These are phyloP conservation scores for Thraustochytrium striatum DNA, from an alignment of 352 stramenopile species.

Conservation along the genomic window DNA sequence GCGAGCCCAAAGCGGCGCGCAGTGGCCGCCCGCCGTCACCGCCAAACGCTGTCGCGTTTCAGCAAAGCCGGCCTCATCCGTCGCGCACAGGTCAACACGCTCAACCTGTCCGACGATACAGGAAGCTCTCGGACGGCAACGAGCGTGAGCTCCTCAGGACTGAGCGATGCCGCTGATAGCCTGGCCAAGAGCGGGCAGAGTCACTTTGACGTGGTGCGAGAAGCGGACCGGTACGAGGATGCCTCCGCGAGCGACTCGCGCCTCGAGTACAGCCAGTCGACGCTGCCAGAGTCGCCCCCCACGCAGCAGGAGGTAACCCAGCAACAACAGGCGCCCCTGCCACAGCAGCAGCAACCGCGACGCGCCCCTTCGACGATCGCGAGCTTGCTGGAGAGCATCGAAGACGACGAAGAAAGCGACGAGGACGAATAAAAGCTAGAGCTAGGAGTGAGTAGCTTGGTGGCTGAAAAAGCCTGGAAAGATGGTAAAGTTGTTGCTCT, in stretches of 20 bases:
- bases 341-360: neutral
- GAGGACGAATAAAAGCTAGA: neutral
- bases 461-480: conserved; percentile 6
- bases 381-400: neutral
- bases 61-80: neutral
- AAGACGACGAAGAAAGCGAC: neutral
- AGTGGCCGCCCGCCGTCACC: neutral
- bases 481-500: neutral
- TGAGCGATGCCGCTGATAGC: neutral
- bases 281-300: neutral
- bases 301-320: neutral
- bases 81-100: neutral
- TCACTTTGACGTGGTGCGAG: conserved; percentile 17
- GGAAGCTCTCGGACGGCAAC: conserved; percentile 26
- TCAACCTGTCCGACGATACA: conserved; percentile 21
- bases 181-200: neutral
- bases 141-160: conserved; percentile 19
- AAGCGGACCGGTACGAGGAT: conserved; percentile 32
- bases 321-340: neutral
- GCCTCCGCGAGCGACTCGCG: neutral
- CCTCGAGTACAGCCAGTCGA: neutral
- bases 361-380: neutral
- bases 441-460: too few relatives aligned
- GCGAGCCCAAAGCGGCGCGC: neutral
- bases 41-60: neutral